Evolutionary conservation across 352 stramenopile genomes (phyloP), one percentile per base, ranked within the genome.

Genomic region (Globisporangium polare): DNA sequence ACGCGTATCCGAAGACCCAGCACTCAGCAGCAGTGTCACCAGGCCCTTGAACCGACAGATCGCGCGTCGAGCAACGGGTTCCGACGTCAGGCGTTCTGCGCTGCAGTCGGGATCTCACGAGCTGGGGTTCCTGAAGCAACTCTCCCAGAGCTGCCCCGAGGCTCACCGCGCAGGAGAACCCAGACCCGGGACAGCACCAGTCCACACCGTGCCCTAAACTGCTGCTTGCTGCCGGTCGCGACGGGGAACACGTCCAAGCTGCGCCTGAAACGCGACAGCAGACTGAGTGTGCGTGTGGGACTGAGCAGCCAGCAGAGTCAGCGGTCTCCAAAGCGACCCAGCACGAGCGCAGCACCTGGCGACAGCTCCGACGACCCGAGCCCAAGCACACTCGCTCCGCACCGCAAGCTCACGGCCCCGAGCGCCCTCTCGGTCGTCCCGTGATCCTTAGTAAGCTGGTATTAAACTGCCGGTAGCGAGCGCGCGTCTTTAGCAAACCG

Each of bases 171-270:
- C 27, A 42, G 37, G 35, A 42, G 22, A 26, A 27, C 47, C 2
- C 4, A 17, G 8, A 47, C 15, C 6, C 41, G n/a, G n/a, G n/a
- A 54, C 5, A 27, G 31, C 31, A 27, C 10, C 18, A 26, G 15
- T 33, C 18, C 2, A 31, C 27, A 27, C 3, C 24, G 18, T 0
- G 45, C 53, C 5, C 53, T 79, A 17, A 52, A 77, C 62, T 79
- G 72, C 51, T 74, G 72, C 13, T 43, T 79, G 33, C 55, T 79
- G 18, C 69, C 72, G 9, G 26, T 57, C n/a, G 27, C 49, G 27
- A 41, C n/a, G 9, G 18, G 15, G 18, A 41, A 24, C 47, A 39
- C 35, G 47, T 54, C 47, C 26, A 54, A 20, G 49, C 26, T 18
- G 17, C 49, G 27, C 0, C 60, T 24, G 24, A 37, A 58, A 1